Base-by-base conservation (phyloP, 129 eudicot genomes). In the Tagetes patula region DNA sequence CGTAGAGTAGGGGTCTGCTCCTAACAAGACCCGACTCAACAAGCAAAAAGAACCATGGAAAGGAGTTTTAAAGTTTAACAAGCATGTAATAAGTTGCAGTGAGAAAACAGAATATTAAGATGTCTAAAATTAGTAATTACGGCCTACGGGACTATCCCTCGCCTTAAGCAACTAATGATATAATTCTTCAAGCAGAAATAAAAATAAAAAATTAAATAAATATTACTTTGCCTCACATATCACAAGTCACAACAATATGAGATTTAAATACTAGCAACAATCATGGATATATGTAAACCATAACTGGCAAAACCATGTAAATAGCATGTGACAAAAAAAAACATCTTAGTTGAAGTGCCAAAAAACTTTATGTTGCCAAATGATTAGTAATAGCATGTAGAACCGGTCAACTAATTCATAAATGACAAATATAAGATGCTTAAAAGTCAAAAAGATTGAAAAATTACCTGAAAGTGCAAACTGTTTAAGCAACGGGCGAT, bases 381-480 rank as follows among this genome's bases (percentile, higher is more conserved):
- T 20, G 27, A 20, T 20, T 20, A 20, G 27, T 20, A n/a, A n/a
- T n/a, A 20, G 27, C 27, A 0, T 20, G 27, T 6, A 47, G 31
- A 61, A 47, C 36, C 14, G 8, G 48, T 45, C 39, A 77, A 48
- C 12, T 6, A 61, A 38, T 12, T 0, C 66, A 70, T 30, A 41
- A 31, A 46, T 13, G 13, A 54, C 42, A 43, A 62, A 46, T 33
- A 30, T 10, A 30, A 64, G n/a, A 71, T 71, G 30, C 34, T 60
- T 33, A 60, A 11, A 34, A 60, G 43, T 60, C 32, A 63, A 63
- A 41, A 32, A 32, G 59, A 64, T 62, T 6, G 36, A 8, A 31
- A 52, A 46, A 61, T 79, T 85, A 91, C 97, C 97, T 91, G 97
- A 79, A 86, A 91, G 77, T 91, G 95, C 79, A 83, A 82, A 75